These are phyloP conservation scores for Lactarius tabidus DNA, from an alignment of 768 basidiomycete species.

Conservation along the genomic window DNA sequence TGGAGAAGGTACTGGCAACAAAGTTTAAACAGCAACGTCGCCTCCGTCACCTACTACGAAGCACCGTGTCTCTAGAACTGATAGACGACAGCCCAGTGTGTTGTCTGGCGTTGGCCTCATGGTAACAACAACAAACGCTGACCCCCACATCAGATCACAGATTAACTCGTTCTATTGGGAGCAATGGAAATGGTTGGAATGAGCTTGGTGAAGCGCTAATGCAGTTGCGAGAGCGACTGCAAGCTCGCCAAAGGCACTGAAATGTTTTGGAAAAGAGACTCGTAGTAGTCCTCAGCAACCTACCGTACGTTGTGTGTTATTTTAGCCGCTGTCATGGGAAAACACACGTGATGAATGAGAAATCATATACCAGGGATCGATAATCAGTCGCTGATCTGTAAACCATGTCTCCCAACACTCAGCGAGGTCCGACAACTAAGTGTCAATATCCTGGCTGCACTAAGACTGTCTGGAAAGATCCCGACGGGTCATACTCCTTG, in stretches of 20 bases:
- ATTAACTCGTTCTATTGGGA: constrained; percentile 41
- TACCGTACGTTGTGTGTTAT: not conserved
- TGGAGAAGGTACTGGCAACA: constrained; percentile 39
- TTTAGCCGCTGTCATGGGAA: not conserved
- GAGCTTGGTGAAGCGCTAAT: constrained; percentile 41
- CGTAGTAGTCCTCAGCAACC: not conserved
- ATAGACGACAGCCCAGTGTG: constrained; percentile 35
- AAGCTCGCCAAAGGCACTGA: constrained; percentile 25
- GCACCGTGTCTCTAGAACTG: constrained; percentile 37
- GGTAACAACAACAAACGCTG: constrained; percentile 18
- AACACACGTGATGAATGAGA: constrained; percentile 2
- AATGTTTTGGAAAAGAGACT: not conserved
- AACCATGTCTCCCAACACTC: constrained; percentile 22
- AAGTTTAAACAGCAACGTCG: constrained; percentile 41
- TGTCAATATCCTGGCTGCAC: constrained; percentile 25
- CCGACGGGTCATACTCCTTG: constrained; percentile 28
- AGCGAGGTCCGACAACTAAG: constrained; percentile 10
- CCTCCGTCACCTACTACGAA: constrained; percentile 36
- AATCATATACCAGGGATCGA: not conserved
- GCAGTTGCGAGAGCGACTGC: constrained; percentile 35
- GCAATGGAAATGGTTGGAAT: constrained; percentile 37
- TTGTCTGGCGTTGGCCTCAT: not conserved
- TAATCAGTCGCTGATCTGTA: not conserved
- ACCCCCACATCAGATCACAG: constrained; percentile 29
- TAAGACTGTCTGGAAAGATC: constrained; percentile 24